Evolutionary conservation across 139 green algal genomes (phyloP).

Genomic region (Tetradesmus obliquus): DNA sequence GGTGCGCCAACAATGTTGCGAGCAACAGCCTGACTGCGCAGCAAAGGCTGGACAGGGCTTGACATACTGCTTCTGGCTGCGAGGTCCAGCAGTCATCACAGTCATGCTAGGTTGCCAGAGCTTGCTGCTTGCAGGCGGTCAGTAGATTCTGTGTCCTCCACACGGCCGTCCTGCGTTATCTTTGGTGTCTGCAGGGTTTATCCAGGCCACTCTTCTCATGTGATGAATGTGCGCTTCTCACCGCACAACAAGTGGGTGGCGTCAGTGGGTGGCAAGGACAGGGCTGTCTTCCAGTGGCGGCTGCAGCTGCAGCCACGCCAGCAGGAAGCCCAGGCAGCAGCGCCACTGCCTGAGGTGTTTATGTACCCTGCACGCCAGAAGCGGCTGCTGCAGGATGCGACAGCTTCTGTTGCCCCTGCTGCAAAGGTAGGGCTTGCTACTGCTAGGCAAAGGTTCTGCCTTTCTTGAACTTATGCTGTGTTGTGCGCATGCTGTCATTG

Average conservation of each 20-base stretch:
- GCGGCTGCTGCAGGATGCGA: constrained; percentile 9
- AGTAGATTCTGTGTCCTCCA: no score
- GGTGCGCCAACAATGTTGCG: constrained; percentile 10
- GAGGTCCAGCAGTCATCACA: no score
- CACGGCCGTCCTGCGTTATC: background rate
- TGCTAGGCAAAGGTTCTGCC: background rate
- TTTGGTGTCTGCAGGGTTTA: constrained; percentile 51
- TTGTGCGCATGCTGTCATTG: no score
- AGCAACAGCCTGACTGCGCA: no score
- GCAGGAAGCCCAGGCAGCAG: constrained; percentile 23
- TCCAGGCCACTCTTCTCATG: constrained; percentile 73
- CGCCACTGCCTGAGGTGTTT: constrained; percentile 45
- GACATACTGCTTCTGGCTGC: no score
- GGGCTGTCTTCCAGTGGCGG: constrained; percentile 67
- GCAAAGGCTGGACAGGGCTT: no score
- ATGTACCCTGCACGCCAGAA: constrained; percentile 53
- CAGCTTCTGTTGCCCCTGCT: background rate
- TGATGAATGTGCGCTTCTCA: constrained; percentile 73
- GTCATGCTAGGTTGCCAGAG: no score
- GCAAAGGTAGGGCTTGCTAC: no score
- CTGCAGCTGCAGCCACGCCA: constrained; percentile 50
- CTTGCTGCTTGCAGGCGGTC: no score
- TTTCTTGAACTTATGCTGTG: no score
- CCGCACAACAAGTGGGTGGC: constrained; percentile 66
- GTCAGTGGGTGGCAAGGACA: constrained; percentile 70